Evolutionary conservation across 441 rosid species (phyloP), one percentile per base, ranked within the genome.

Genomic region (Gossypium gossypioides): DNA sequence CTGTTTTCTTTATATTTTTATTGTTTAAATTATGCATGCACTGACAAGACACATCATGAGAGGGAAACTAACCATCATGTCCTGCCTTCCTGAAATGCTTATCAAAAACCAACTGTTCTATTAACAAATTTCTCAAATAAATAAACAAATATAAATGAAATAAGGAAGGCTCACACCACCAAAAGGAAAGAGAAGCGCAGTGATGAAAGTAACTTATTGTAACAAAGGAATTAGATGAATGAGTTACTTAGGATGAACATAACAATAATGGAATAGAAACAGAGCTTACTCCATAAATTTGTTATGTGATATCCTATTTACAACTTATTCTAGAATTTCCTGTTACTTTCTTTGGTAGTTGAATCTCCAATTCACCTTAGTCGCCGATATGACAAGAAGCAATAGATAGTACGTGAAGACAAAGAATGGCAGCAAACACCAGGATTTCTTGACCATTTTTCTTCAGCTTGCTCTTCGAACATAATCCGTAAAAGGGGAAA

Each of bases 381-480:
- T 67, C 37, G 29, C 68, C 60, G 9, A 3, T 13, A 19, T 3
- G 15, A 27, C 46, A 61, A 69, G 19, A 61, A 62, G 56, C 70
- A 42, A 75, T 48, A 25, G 52, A 16, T 16, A 51, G 57, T 3
- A 3, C 2, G 25, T 12, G 66, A 75, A 63, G 50, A 40, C 42
- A 59, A 55, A 62, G 64, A 40, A 63, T 25, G 59, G 40, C 8
- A 37, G 59, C 42, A 15, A 72, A 42, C 18, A 62, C n/a, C 18
- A 44, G 50, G n/a, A 62, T 56, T 32, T 75, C 74, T 75, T 27
- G 54, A 32, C 61, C 40, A n/a, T 62, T 62, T 13, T 70, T 70
- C 61, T n/a, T 63, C 37, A 63, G 48, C 74, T 70, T 69, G 66
- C 34, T 42, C 66, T 54, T 34, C 16, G 27, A 27, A 50, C 25